phyloP scores from a whole-genome alignment of 2,329 filamentous ascomycete genomes.

The Elsinoe perseae region DNA sequence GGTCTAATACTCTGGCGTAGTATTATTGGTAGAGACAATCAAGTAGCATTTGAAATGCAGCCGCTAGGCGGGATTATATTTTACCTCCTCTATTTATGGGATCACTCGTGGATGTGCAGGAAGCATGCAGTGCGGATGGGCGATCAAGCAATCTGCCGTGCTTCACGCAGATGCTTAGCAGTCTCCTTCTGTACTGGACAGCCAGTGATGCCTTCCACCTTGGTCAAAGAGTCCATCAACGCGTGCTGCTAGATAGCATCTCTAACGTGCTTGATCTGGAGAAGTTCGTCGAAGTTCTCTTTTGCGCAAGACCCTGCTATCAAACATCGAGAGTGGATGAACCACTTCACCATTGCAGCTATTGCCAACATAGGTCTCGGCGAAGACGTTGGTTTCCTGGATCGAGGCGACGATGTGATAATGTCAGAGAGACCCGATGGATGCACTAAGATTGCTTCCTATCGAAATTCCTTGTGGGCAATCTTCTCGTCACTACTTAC shows the following conservation, averaged over 20 bases:
- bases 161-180: too few relatives aligned
- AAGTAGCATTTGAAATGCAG: slow-evolving; percentile 11
- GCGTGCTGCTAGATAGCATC: too few relatives aligned
- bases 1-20: slow-evolving; percentile 12
- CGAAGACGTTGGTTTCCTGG: slow-evolving; percentile 28
- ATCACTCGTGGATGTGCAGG: too few relatives aligned
- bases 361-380: slow-evolving; percentile 30
- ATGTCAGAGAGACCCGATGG: slow-evolving; percentile 29
- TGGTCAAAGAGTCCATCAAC: too few relatives aligned
- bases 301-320: slow-evolving; percentile 15
- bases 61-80: not conserved
- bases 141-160: too few relatives aligned
- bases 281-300: too few relatives aligned
- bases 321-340: slow-evolving; percentile 28
- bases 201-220: too few relatives aligned
- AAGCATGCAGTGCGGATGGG: too few relatives aligned
- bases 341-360: slow-evolving; percentile 27
- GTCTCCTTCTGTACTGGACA: too few relatives aligned
- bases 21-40: not conserved
- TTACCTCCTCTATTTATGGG: not conserved
- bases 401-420: slow-evolving; percentile 25
- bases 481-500: slow-evolving; percentile 35
- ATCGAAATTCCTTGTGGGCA: slow-evolving; percentile 37
- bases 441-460: slow-evolving; percentile 36
- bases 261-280: too few relatives aligned